Conservation (phyloP, 306 rosid species). For the Vigna nakashimae region DNA sequence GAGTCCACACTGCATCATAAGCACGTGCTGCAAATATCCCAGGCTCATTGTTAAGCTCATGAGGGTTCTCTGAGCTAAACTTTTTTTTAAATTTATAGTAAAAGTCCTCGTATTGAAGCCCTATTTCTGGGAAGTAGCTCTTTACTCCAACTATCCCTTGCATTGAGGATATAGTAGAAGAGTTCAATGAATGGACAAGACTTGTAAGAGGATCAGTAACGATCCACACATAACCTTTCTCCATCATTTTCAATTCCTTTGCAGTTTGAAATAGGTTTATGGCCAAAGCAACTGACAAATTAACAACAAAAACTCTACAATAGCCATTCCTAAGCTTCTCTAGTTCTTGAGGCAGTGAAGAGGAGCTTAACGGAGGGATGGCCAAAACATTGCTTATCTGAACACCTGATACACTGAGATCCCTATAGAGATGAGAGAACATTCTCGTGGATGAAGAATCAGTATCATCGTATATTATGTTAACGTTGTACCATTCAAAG, state of each 20-base stretch:
- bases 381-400: slow-evolving; percentile 40
- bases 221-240: slow-evolving; percentile 63
- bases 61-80: slow-evolving; percentile 45
- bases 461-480: slow-evolving; percentile 53
- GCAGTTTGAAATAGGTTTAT: slow-evolving; percentile 50
- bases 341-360: slow-evolving; percentile 49
- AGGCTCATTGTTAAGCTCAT: slow-evolving; percentile 54
- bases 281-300: slow-evolving; percentile 48
- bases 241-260: slow-evolving; percentile 57
- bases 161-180: slow-evolving; percentile 52
- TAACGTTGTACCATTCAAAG: slow-evolving; percentile 52
- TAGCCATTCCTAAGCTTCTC: slow-evolving; percentile 50
- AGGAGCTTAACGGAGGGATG: slow-evolving; percentile 41
- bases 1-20: slow-evolving; percentile 55
- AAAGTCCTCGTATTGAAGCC: slow-evolving; percentile 33
- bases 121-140: slow-evolving; percentile 44
- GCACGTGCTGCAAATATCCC: slow-evolving; percentile 56
- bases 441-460: slow-evolving; percentile 46
- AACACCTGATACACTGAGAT: slow-evolving; percentile 44
- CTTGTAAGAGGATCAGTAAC: slow-evolving; percentile 57
- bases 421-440: slow-evolving; percentile 46
- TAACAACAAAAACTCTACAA: slow-evolving; percentile 56
- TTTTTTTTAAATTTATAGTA: slow-evolving; percentile 34
- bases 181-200: slow-evolving; percentile 59
- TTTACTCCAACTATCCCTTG: slow-evolving; percentile 63